Evolutionary conservation across 129 eudicot genomes (phyloP), one percentile per base, ranked within the genome.

Genomic region (Logfia minima): DNA sequence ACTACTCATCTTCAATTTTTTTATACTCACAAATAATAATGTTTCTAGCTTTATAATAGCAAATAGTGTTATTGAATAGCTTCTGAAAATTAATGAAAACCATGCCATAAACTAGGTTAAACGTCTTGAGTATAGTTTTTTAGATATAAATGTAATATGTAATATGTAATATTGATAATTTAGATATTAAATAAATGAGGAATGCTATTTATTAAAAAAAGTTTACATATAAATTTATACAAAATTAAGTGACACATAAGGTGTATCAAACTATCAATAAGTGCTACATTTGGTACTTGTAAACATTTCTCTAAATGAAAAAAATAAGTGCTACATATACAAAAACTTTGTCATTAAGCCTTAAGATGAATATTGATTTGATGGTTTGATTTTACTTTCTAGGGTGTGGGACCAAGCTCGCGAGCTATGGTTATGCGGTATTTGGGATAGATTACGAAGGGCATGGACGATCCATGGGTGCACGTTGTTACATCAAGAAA

Each of bases 371-470:
- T 5, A 39, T 16, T 43, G 22, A 52, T 76, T 18, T 14, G 56
- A 22, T 68, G 28, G 16, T 22, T 26, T 26, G 70, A 18, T 35
- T 71, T 26, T 5, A 4, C 22, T 17, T 55, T 79, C 59, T 76
- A 95, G 99, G 86, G 29, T 86, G 86, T 19, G 99, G 99, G 79
- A 82, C 79, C 66, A 91, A 78, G 84, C 87, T 95, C n/a, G 99
- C 97, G 9, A 81, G 89, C 66, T 77, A 88, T 10, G 99, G 99
- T 1, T 91, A 86, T 43, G 92, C 94, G 0, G 99, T 95, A 28
- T 85, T 91, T 22, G 99, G 99, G 4, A 88, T 95, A 61, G 99
- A 95, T 75, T 95, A 95, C 31, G 97, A 95, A 88, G 99, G 99
- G 8, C 99, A 95, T 53, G 99, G 99, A 31, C 86, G 90, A 75